These are phyloP conservation scores for Petunia axillaris DNA, from an alignment of 257 asterid species.

Conservation along the genomic window DNA sequence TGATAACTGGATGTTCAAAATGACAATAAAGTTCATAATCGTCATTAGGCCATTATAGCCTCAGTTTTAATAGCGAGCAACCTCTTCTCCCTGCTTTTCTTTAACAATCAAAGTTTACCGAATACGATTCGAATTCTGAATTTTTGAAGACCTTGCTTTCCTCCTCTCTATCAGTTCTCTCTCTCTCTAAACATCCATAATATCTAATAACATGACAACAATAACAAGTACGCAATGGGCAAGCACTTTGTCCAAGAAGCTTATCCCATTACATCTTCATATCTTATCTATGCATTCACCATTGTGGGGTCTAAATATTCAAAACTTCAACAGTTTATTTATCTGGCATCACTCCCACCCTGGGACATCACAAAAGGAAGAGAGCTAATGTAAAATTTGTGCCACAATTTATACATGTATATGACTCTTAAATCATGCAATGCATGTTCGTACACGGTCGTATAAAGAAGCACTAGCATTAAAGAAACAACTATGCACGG, in stretches of 20 bases:
- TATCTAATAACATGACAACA: constrained; percentile 44
- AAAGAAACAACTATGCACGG: constrained; percentile 42
- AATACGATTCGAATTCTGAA: background rate
- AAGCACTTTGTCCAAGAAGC: constrained; percentile 75
- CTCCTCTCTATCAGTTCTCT: background rate
- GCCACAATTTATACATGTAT: constrained; percentile 27
- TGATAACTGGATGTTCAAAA: background rate
- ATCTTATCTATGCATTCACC: constrained; percentile 63
- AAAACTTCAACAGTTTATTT: constrained; percentile 39
- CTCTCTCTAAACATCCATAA: constrained; percentile 23
- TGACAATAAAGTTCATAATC: too few species aligned
- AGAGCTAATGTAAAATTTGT: constrained; percentile 28
- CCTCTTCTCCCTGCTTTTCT: background rate
- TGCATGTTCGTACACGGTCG: constrained; percentile 85
- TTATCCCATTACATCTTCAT: constrained; percentile 61
- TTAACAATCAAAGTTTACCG: background rate
- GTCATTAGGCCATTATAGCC: background rate
- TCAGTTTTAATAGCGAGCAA: background rate
- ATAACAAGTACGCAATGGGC: constrained; percentile 64
- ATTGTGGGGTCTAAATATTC: constrained; percentile 51
- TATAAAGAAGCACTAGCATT: constrained; percentile 40
- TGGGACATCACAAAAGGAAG: constrained; percentile 15
- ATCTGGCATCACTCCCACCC: constrained; percentile 27
- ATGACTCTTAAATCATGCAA: constrained; percentile 38
- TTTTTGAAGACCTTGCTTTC: background rate